phyloP scores from a whole-genome alignment of 2,329 filamentous ascomycete species.

The Paramyrothecium sp. region DNA sequence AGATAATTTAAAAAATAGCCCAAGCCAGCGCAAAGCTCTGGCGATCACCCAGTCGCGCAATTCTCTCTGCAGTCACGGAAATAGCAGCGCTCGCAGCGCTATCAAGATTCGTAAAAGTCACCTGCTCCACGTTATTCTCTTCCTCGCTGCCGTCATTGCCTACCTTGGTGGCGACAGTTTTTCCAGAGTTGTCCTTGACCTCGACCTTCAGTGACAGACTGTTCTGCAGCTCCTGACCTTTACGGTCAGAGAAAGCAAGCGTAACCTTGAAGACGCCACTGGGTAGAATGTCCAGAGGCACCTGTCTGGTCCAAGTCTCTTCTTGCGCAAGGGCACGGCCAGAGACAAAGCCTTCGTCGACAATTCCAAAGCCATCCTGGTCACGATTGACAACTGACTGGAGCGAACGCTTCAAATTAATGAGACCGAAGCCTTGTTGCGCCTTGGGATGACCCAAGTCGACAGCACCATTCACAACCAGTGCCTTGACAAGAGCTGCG shows the following conservation, averaged over 20 bases:
- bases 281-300: neutral
- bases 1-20: too few species aligned
- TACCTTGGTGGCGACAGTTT: neutral
- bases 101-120: neutral
- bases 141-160: neutral
- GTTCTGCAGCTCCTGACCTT: neutral
- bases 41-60: neutral
- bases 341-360: neutral
- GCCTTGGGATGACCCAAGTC: neutral
- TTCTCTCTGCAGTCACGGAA: neutral
- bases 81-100: neutral
- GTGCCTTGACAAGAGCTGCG: constrained; percentile 1
- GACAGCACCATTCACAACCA: neutral
- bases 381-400: neutral
- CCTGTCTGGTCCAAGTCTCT: neutral
- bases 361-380: neutral
- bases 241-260: neutral
- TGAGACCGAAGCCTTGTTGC: neutral
- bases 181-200: neutral
- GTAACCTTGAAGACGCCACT: neutral
- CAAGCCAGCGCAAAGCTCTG: neutral
- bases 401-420: neutral
- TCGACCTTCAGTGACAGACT: neutral
- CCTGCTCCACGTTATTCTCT: neutral
- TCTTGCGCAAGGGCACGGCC: neutral